A percentile compares a stretch with the other conserved stretches of the same genome.
These are phyloP conservation scores for Yamadazyma diospyri DNA, from an alignment of 1,139 yeast species.

Conservation along the genomic window DNA sequence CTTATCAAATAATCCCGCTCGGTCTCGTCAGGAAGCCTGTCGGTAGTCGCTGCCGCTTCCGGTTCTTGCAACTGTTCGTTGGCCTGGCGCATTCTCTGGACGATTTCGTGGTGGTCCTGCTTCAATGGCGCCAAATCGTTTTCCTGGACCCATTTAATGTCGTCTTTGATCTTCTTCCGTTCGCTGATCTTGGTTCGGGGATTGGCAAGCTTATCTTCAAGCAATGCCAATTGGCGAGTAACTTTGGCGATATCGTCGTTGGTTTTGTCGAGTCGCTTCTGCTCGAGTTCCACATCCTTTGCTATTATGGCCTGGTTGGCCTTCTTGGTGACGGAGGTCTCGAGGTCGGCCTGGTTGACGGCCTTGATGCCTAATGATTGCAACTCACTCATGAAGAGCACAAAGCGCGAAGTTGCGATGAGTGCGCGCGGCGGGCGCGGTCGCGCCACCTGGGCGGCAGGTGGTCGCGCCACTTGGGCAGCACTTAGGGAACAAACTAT, in stretches of 20 bases:
- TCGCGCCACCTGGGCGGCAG: no score
- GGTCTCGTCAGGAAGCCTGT: constrained; percentile 60
- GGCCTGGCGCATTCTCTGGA: constrained; percentile 43
- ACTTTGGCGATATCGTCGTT: constrained; percentile 43
- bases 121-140: constrained; percentile 52
- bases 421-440: constrained; percentile 1
- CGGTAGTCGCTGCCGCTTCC: constrained; percentile 8
- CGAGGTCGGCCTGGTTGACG: constrained; percentile 75
- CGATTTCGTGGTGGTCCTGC: constrained; percentile 66
- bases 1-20: constrained; percentile 78
- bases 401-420: neutral
- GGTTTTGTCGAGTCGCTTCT: constrained; percentile 68
- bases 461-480: no score
- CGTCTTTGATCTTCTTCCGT: constrained; percentile 50
- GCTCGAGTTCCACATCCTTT: constrained; percentile 71
- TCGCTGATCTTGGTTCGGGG: constrained; percentile 67
- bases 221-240: constrained; percentile 36
- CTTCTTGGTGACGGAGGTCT: constrained; percentile 61
- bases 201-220: constrained; percentile 48
- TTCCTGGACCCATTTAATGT: constrained; percentile 49
- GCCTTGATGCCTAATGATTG: constrained; percentile 38
- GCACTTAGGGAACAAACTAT: no score
- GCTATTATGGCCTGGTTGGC: constrained; percentile 62
- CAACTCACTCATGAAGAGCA: constrained; percentile 14
- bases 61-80: constrained; percentile 17